phyloP scores from a whole-genome alignment of 768 basidiomycete species.

The Butyriboletus loyo region DNA sequence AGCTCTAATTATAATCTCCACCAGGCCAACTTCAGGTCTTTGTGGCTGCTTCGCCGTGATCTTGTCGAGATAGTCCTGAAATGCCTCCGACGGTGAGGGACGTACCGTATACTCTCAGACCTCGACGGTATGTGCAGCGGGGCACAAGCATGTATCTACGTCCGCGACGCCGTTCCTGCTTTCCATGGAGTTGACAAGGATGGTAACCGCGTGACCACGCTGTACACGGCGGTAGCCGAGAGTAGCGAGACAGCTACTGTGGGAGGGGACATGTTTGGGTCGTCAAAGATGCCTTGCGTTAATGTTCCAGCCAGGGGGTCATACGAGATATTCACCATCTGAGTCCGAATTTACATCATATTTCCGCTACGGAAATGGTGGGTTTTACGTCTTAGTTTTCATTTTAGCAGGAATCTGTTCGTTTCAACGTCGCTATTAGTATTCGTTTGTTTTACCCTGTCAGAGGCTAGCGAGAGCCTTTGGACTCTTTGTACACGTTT shows the following conservation, averaged over 20 bases:
- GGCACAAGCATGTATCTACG: background rate
- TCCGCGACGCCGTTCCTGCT: background rate
- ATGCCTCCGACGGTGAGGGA: background rate
- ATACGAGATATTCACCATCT: background rate
- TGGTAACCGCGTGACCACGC: background rate
- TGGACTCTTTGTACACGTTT: too few species aligned
- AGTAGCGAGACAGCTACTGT: background rate
- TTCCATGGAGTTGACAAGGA: background rate
- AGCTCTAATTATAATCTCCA: too few species aligned
- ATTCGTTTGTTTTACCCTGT: background rate
- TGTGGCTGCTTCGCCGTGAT: background rate
- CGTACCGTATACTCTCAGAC: background rate
- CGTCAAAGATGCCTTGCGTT: background rate
- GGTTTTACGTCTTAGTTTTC: background rate
- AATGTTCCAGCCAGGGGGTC: background rate
- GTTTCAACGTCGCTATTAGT: background rate
- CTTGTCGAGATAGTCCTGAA: background rate
- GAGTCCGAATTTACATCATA: background rate
- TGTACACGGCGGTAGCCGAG: background rate
- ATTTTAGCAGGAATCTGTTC: background rate
- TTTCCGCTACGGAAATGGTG: background rate
- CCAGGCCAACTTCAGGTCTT: too few species aligned
- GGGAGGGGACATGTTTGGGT: background rate
- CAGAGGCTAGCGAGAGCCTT: too few species aligned
- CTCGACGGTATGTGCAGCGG: background rate